Conservation (phyloP, 2,329 filamentous ascomycete genomes). For the Stagonosporopsis vannaccii region DNA sequence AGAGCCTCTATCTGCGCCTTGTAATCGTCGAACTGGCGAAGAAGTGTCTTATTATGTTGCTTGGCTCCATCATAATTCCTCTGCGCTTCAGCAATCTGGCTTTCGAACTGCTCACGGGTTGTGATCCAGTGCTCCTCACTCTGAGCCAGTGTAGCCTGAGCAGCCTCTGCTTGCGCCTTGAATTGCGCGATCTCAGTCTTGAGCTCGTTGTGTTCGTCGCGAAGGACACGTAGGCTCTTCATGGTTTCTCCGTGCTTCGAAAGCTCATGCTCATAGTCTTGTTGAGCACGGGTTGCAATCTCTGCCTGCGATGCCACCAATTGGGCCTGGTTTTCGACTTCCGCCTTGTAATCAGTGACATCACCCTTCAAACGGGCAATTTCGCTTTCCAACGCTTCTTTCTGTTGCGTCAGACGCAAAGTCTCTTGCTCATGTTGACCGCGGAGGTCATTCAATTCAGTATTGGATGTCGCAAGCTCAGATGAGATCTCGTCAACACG, state of each 20-base stretch:
- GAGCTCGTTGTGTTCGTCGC: constrained; percentile 80
- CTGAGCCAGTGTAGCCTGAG: constrained; percentile 78
- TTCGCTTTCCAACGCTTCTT: constrained; percentile 77
- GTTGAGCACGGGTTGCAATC: constrained; percentile 90
- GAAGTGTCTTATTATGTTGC: constrained; percentile 88
- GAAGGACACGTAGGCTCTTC: constrained; percentile 78
- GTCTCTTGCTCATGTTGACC: constrained; percentile 79
- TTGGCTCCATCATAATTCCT: constrained; percentile 82
- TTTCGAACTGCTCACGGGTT: constrained; percentile 79
- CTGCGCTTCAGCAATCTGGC: constrained; percentile 80
- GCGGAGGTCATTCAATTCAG: constrained; percentile 79
- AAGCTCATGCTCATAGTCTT: constrained; percentile 93
- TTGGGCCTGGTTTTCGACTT: constrained; percentile 84
- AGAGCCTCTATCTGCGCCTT: constrained; percentile 79
- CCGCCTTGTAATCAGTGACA: constrained; percentile 78
- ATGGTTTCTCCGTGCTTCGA: constrained; percentile 97
- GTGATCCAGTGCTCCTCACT: constrained; percentile 90
- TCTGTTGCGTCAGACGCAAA: constrained; percentile 80
- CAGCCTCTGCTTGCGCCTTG: constrained; percentile 83
- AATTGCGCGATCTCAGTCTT: constrained; percentile 79
- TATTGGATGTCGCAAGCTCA: constrained; percentile 83
- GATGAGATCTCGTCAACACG: constrained; percentile 82
- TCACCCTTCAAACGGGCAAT: constrained; percentile 83
- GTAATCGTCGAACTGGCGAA: constrained; percentile 86
- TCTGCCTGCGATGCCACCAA: constrained; percentile 92